These are phyloP conservation scores for Cajanus cajan DNA, from an alignment of 306 rosid species.

Conservation along the genomic window DNA sequence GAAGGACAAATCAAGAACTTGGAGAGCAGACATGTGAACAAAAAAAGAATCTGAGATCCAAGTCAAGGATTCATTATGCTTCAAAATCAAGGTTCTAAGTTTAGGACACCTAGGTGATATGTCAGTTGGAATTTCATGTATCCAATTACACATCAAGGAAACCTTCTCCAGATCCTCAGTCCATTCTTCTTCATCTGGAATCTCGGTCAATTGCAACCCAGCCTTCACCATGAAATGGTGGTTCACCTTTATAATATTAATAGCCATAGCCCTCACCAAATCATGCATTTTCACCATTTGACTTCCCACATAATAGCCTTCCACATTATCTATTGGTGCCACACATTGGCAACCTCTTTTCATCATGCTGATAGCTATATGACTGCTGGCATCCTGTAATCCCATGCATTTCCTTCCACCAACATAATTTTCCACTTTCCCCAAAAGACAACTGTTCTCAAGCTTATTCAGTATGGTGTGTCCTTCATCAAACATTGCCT, in stretches of 20 bases:
- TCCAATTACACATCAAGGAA: conserved; percentile 24
- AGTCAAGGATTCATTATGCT: not conserved
- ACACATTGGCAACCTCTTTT: not conserved
- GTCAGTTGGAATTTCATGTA: conserved; percentile 17
- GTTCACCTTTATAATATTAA: not conserved
- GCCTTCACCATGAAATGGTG: conserved; percentile 14
- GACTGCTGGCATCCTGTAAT: not conserved
- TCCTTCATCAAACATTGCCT: conserved; percentile 27
- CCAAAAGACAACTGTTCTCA: not conserved
- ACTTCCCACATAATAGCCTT: not conserved
- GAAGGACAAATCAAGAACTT: conserved; percentile 21
- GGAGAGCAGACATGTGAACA: conserved; percentile 17
- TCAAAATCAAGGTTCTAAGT: conserved; percentile 18
- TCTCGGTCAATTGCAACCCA: conserved; percentile 1
- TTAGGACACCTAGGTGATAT: conserved; percentile 24
- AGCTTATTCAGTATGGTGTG: conserved; percentile 23
- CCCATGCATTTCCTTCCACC: not conserved
- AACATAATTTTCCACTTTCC: not conserved
- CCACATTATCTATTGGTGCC: not conserved
- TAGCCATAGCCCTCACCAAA: conserved; percentile 4
- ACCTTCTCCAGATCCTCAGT: conserved; percentile 24
- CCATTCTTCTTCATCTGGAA: conserved; percentile 30
- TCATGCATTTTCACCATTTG: not conserved
- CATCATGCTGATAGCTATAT: conserved; percentile 6
- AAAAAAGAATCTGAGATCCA: conserved; percentile 21